Conservation (phyloP, 306 rosid species). For the Vigna reflexopilosa region DNA sequence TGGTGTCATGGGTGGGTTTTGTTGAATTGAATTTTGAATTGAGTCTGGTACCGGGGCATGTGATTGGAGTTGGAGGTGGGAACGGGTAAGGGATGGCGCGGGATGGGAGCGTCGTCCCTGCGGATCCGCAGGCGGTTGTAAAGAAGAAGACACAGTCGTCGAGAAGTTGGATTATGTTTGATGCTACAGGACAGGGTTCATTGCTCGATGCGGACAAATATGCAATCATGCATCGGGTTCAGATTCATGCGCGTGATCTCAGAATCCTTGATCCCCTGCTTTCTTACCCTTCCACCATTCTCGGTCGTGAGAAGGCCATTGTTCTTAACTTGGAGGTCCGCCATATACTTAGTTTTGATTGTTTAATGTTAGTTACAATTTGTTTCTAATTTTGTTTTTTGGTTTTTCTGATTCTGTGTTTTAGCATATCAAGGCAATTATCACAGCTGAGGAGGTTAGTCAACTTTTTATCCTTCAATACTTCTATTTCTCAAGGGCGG, state of each 20-base stretch:
- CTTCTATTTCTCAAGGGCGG: neutral
- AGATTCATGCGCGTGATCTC: slow-evolving; percentile 96
- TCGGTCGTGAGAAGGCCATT: slow-evolving; percentile 92
- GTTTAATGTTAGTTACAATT: neutral
- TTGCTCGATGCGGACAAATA: slow-evolving; percentile 87
- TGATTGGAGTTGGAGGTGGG: neutral
- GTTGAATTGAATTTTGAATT: neutral
- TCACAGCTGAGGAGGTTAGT: slow-evolving; percentile 92
- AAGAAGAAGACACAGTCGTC: slow-evolving; percentile 85
- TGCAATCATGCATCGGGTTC: slow-evolving; percentile 84
- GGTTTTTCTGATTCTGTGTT: slow-evolving; percentile 36
- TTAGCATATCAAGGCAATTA: slow-evolving; percentile 97
- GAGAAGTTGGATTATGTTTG: slow-evolving; percentile 84
- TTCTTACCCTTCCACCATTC: slow-evolving; percentile 87
- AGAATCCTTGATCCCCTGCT: slow-evolving; percentile 89
- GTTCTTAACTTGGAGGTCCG: slow-evolving; percentile 93
- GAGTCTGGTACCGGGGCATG: neutral
- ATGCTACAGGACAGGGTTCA: slow-evolving; percentile 64
- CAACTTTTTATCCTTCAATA: slow-evolving; percentile 8
- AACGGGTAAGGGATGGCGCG: slow-evolving; percentile 71
- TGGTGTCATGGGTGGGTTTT: neutral
- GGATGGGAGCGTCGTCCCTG: slow-evolving; percentile 77
- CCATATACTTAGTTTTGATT: neutral
- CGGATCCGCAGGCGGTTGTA: slow-evolving; percentile 65
- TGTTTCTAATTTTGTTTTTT: neutral